Base-by-base conservation (phyloP, 345 rosid genomes). In the Camelina laxa region DNA sequence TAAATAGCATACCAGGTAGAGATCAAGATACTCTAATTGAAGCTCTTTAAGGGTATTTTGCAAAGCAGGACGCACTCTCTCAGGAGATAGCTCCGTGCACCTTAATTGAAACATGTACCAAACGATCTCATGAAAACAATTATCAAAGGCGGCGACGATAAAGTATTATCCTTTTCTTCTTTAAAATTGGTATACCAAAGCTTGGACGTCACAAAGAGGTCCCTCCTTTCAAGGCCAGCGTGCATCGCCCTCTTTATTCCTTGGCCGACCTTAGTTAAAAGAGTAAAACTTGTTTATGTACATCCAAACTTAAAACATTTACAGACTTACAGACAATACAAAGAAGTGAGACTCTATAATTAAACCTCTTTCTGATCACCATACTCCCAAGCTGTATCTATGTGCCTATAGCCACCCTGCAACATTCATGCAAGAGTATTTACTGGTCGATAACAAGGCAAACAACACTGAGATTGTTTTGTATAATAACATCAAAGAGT, bases 21-120 rank as follows among this genome's bases (percentile, higher is more conserved):
- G 92, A 70, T 86, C 87, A 54, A 86, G 88, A 35, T 83, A 80
- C 45, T 86, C 87, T 7, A 84, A 79, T 9, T 84, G 87, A 70
- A 88, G 88, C 70, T 88, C 85, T 54, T 80, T 66, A 62, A 88
- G 88, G 56, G 87, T 83, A 22, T 73, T 83, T 31, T 53, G 61
- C 78, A 88, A 30, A 15, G 87, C 86, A 14, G 87, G 61, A 39
- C 85, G 79, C 58, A 82, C 92, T 59, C 86, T 73, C 16, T 82
- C 82, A 0, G 89, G 86, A 21, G 84, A 77, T 72, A 85, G 80
- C 56, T 84, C 85, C 3, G 80, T 72, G 74, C 88, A 85, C 91
- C 87, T 82, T 15, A 17, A 47, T 22, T 12, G 9, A 3, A 21
- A 54, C 17, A 5, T 14, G 20, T 39, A 55, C 7, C 33, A 55